A percentile compares a stretch with the other conserved stretches of the same genome.
Evolutionary conservation across 768 basidiomycete genomes (phyloP).

Genomic region (Dioszegia crocea): DNA sequence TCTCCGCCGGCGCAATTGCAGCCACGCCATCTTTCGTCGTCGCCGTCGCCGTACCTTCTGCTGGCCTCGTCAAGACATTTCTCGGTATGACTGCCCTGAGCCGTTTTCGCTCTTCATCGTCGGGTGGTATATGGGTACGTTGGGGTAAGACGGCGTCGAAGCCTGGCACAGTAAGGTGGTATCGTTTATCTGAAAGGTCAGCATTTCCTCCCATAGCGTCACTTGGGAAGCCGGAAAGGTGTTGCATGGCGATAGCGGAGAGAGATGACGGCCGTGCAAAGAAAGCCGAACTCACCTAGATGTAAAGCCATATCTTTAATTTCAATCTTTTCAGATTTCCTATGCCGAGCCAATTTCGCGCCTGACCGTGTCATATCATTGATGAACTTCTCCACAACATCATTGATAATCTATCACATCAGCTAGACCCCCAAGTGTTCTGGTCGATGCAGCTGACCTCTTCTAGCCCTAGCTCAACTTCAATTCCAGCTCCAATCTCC

Average conservation of each 20-base stretch:
- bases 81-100: neutral
- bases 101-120: conserved; percentile 1
- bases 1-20: neutral
- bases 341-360: conserved; percentile 32
- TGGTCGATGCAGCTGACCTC: conserved; percentile 19
- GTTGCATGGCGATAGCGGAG: no score
- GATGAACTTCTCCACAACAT: conserved; percentile 28
- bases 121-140: conserved; percentile 9
- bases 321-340: conserved; percentile 30
- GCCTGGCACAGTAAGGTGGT: conserved; percentile 18
- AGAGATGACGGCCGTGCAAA: no score
- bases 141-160: conserved; percentile 21
- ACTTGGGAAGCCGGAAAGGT: no score
- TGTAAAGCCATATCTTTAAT: conserved; percentile 35
- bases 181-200: conserved; percentile 18
- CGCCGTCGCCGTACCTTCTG: neutral
- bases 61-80: neutral
- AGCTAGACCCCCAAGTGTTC: neutral
- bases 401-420: conserved; percentile 23
- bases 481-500: conserved; percentile 30
- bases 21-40: neutral
- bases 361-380: conserved; percentile 23
- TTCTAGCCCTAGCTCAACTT: conserved; percentile 31
- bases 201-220: no score
- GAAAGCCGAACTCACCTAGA: conserved; percentile 35